Evolutionary conservation across 768 basidiomycete genomes (phyloP).

Genomic region (Lentinula boryana): DNA sequence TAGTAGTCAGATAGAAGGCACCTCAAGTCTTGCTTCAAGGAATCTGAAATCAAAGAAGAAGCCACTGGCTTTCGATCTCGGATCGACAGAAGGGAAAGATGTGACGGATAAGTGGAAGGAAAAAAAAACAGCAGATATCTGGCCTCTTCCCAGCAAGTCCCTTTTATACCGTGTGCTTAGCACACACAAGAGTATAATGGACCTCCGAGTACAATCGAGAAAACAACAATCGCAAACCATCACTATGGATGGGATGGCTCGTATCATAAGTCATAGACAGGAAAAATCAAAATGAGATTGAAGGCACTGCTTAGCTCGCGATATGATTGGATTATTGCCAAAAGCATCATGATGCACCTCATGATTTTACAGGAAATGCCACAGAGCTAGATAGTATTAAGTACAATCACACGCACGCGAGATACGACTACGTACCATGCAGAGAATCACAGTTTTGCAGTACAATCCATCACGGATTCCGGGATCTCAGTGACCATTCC

Average conservation of each 20-base stretch:
- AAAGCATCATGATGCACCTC: neutral
- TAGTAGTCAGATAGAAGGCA: conserved; percentile 14
- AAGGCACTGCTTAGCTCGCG: conserved; percentile 7
- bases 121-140: conserved; percentile 5
- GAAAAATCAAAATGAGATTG: neutral
- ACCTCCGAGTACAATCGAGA: neutral
- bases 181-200: no score
- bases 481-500: no score
- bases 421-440: neutral
- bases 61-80: conserved; percentile 16
- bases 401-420: neutral
- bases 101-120: conserved; percentile 6
- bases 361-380: neutral
- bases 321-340: neutral
- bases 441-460: neutral
- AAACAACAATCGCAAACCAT: neutral
- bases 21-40: conserved; percentile 16
- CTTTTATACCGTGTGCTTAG: neutral
- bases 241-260: neutral
- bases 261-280: neutral
- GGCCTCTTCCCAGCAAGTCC: neutral
- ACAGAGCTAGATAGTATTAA: neutral
- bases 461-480: neutral
- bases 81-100: conserved; percentile 15
- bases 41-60: conserved; percentile 10